Percentiles rank a stretch among this genome's conserved stretches.
Conservation (phyloP, 73 alveolate species). For the Paramecium tetraurelia region DNA sequence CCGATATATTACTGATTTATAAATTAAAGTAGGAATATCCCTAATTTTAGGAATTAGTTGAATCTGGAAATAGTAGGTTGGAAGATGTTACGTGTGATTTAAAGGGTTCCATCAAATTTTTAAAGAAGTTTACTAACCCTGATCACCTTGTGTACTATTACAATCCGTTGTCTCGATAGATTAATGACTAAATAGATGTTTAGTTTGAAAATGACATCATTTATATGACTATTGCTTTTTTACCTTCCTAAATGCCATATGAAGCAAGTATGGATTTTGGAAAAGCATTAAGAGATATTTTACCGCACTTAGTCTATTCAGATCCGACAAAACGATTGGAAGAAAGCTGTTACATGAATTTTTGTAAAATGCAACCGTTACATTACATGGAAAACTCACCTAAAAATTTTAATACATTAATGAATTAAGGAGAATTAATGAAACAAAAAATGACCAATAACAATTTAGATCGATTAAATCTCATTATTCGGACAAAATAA, state of each 20-base stretch:
- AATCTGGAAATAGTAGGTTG: conserved; percentile 62
- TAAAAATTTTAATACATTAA: background rate
- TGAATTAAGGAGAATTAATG: background rate
- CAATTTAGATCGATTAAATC: background rate
- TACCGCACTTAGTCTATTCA: conserved; percentile 55
- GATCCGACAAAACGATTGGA: conserved; percentile 64
- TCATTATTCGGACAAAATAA: background rate
- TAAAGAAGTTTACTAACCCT: conserved; percentile 73
- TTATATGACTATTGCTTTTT: conserved; percentile 79
- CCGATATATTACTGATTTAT: conserved; percentile 61
- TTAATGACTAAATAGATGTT: conserved; percentile 30
- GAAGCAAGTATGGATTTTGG: conserved; percentile 84
- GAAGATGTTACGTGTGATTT: conserved; percentile 86
- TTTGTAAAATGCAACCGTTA: conserved; percentile 61
- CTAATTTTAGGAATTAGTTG: background rate
- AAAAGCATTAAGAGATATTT: conserved; percentile 63
- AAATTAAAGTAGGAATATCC: conserved; percentile 51
- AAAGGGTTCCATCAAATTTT: conserved; percentile 78
- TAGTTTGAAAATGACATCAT: conserved; percentile 61
- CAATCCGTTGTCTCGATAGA: conserved; percentile 58
- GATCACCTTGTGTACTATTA: conserved; percentile 78
- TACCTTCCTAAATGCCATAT: conserved; percentile 84
- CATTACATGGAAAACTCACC: conserved; percentile 65
- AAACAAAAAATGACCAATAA: background rate
- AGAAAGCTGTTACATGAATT: conserved; percentile 63